Percentiles rank a stretch among this genome's conserved stretches.
These are phyloP conservation scores for Coemansia umbellata DNA, from an alignment of 192 early-diverging fungal genomes.

Conservation along the genomic window DNA sequence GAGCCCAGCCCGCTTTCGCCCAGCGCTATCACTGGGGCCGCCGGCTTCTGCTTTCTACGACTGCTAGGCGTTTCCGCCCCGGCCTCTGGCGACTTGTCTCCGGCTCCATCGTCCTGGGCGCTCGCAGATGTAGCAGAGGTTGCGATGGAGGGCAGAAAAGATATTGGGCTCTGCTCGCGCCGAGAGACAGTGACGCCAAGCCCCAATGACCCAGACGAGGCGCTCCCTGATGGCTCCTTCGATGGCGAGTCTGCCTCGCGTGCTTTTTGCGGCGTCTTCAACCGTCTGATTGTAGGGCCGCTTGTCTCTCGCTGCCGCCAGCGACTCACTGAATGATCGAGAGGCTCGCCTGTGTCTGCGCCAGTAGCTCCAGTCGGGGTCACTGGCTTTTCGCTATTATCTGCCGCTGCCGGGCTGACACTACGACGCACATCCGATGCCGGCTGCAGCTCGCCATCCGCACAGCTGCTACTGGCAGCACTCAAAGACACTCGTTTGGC, in stretches of 20 bases:
- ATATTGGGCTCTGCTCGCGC: background rate
- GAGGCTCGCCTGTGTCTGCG: background rate
- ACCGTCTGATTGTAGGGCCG: conserved; percentile 9
- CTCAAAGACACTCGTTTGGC: background rate
- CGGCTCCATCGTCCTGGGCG: background rate
- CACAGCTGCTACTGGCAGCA: background rate
- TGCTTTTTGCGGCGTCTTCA: conserved; percentile 5
- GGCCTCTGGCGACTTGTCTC: background rate
- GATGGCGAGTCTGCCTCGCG: background rate
- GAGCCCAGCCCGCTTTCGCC: too few relatives aligned
- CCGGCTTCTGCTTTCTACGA: too few relatives aligned
- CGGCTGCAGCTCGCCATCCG: background rate
- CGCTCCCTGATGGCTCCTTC: background rate
- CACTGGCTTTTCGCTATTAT: background rate
- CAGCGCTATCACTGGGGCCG: background rate
- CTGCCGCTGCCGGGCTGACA: background rate
- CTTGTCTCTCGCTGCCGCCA: conserved; percentile 14
- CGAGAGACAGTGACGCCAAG: conserved; percentile 16
- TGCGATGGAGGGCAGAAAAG: conserved; percentile 1
- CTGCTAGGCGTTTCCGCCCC: too few relatives aligned
- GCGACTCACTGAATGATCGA: background rate
- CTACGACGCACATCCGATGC: background rate
- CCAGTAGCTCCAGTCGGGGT: too few relatives aligned
- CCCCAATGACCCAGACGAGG: background rate
- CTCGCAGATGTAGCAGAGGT: background rate